Evolutionary conservation across 208 protist species (phyloP).

Genomic region (Crithidia bombi): DNA sequence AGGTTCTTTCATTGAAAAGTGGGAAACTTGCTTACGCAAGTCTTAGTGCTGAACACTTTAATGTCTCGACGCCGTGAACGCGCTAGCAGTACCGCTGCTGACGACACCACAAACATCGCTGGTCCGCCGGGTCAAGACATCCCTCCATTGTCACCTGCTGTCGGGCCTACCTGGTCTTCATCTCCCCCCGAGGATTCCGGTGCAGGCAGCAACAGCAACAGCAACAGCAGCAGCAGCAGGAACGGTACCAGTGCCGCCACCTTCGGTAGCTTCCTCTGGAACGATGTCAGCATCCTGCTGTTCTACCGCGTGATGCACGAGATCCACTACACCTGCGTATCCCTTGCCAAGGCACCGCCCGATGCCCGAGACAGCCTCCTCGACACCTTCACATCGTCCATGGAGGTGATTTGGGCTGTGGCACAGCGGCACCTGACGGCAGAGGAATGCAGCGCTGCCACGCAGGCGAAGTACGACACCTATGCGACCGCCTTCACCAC

Average conservation of each 20-base stretch:
- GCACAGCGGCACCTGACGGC: slow-evolving; percentile 23
- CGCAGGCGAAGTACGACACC: neutral
- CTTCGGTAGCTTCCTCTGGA: slow-evolving; percentile 76
- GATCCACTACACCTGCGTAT: slow-evolving; percentile 29
- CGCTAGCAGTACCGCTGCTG: no score
- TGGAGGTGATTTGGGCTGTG: slow-evolving; percentile 27
- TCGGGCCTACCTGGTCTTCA: slow-evolving; percentile 1
- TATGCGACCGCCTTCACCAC: slow-evolving; percentile 11
- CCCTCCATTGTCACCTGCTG: no score
- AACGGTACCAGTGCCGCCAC: slow-evolving; percentile 3
- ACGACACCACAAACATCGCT: no score
- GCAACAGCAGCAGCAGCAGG: no score
- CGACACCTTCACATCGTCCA: neutral
- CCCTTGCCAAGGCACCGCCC: slow-evolving; percentile 5
- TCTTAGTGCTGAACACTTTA: no score
- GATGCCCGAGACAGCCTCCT: neutral
- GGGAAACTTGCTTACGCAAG: no score
- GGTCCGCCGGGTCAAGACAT: no score
- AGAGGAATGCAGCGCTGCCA: slow-evolving; percentile 16
- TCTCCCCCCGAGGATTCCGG: slow-evolving; percentile 7
- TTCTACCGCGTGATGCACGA: slow-evolving; percentile 51
- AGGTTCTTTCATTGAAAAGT: no score
- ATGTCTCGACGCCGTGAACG: no score
- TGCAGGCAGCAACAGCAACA: neutral
- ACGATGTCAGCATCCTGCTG: slow-evolving; percentile 63